phyloP scores from a whole-genome alignment of 2,329 filamentous ascomycete species.

The Pseudogymnoascus sp. region DNA sequence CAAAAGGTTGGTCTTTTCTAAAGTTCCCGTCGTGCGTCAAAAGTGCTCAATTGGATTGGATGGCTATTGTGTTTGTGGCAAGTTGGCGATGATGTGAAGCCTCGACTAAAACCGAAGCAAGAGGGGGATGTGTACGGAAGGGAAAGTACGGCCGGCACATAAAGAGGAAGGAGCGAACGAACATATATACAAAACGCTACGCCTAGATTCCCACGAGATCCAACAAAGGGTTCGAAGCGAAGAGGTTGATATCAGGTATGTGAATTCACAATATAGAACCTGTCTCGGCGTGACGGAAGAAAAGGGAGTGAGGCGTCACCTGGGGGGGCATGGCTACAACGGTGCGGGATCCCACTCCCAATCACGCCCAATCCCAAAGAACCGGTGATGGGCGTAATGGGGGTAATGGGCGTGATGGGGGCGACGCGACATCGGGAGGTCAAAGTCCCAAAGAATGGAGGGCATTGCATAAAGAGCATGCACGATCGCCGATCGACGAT shows the following conservation, averaged over 20 bases:
- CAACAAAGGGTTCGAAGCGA: background rate
- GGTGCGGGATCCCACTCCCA: background rate
- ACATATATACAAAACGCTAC: background rate
- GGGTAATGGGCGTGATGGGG: background rate
- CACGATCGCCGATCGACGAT: constrained; percentile 8
- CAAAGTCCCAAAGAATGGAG: constrained; percentile 1
- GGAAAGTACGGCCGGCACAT: background rate
- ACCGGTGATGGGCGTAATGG: background rate
- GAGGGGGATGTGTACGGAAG: background rate
- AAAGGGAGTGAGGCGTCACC: constrained; percentile 1
- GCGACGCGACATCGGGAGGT: background rate
- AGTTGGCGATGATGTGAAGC: background rate
- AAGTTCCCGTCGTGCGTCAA: background rate
- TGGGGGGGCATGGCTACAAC: background rate
- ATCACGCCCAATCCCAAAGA: background rate
- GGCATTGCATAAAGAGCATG: background rate
- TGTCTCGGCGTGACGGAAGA: background rate
- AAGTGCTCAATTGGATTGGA: background rate
- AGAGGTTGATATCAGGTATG: background rate
- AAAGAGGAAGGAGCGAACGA: constrained; percentile 1
- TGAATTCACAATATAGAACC: constrained; percentile 5
- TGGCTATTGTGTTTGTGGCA: background rate
- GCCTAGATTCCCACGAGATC: background rate
- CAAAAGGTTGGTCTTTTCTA: background rate
- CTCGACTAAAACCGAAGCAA: constrained; percentile 1